Evolutionary conservation across 2,329 filamentous ascomycete species (phyloP), one percentile per base, ranked within the genome.

Genomic region (Trichoderma sp.): DNA sequence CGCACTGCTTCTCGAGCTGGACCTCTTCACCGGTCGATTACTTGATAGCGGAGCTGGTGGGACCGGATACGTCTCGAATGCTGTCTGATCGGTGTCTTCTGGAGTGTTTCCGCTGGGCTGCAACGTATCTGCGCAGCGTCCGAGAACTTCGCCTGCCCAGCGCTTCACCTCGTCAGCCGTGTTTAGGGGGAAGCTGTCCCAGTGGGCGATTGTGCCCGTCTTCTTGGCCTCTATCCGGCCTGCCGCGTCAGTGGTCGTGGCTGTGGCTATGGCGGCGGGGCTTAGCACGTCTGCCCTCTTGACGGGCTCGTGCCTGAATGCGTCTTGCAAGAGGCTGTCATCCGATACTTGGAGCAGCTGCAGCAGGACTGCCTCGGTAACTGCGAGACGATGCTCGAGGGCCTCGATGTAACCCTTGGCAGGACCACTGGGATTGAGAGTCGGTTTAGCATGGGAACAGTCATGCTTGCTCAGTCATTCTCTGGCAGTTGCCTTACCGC

Each of bases 331-430:
- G 30, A 30, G 26, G 9, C 9, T 21, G n/a, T 63, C 59, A 7
- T 54, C 50, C 1, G 59, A 63, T 7, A 63, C 59, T 12, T 55
- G 50, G 12, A 63, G 59, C 26, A 63, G 59, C 41, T 63, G 59
- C 41, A 63, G 41, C 17, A 63, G 59, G 26, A 63, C 59, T 17
- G 48, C 50, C 26, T 63, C 59, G 50, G 59, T 63, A 26, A 63
- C 59, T 34, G 59, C 59, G 3, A 63, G 59, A 26, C 59, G 59
- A 43, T 63, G 59, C 26, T 63, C 59, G 24, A 63, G 50, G 7
- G 59, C 59, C 10, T 63, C 59, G 26, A 63, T 63, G 19, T 63
- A 63, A 19, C 59, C 59, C 50, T 63, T 63, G 50, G 59, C 59
- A 15, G 59, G 59, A 17, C 59, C 59, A 10, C 59, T 63, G 26